These are phyloP conservation scores for Penicillium olsonii DNA, from an alignment of 2,329 filamentous ascomycete genomes.

Conservation along the genomic window DNA sequence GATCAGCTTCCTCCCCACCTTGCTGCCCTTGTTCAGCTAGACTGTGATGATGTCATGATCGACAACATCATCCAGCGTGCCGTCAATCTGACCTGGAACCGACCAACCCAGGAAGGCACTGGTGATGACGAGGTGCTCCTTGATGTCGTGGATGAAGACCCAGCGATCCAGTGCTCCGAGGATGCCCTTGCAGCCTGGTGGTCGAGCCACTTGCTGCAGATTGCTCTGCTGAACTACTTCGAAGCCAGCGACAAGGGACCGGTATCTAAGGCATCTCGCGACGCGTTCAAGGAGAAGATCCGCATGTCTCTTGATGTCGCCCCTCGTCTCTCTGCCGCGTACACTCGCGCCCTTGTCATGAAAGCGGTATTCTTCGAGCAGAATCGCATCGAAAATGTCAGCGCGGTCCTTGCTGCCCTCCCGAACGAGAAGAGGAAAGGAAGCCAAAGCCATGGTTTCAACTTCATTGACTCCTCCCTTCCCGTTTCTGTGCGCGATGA, in stretches of 20 bases:
- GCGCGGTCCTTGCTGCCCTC: slow-evolving; percentile 55
- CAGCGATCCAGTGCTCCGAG: slow-evolving; percentile 79
- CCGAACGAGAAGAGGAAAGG: slow-evolving; percentile 42
- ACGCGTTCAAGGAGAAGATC: slow-evolving; percentile 56
- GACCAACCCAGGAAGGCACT: slow-evolving; percentile 68
- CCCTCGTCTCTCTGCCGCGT: slow-evolving; percentile 74
- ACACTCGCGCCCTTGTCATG: slow-evolving; percentile 59
- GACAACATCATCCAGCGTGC: slow-evolving; percentile 78
- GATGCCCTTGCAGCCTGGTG: slow-evolving; percentile 92
- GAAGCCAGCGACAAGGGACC: slow-evolving; percentile 53
- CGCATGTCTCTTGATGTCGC: slow-evolving; percentile 71
- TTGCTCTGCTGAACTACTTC: slow-evolving; percentile 66
- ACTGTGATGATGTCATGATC: slow-evolving; percentile 79
- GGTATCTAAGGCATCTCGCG: slow-evolving; percentile 42
- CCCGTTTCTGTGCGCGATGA: slow-evolving; percentile 53
- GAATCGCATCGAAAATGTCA: slow-evolving; percentile 53
- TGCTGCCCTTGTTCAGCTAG: slow-evolving; percentile 70
- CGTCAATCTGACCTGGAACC: slow-evolving; percentile 87
- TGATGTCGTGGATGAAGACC: slow-evolving; percentile 81
- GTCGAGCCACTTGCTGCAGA: slow-evolving; percentile 72
- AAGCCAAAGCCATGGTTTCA: slow-evolving; percentile 35
- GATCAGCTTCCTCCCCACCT: slow-evolving; percentile 77
- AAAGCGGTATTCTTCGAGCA: slow-evolving; percentile 60
- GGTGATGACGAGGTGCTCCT: slow-evolving; percentile 68
- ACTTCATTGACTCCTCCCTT: slow-evolving; percentile 57